Percentiles rank a stretch among this genome's conserved stretches.
Evolutionary conservation across 169 alveolate genomes (phyloP).

Genomic region (Plasmodium billcollinsi): DNA sequence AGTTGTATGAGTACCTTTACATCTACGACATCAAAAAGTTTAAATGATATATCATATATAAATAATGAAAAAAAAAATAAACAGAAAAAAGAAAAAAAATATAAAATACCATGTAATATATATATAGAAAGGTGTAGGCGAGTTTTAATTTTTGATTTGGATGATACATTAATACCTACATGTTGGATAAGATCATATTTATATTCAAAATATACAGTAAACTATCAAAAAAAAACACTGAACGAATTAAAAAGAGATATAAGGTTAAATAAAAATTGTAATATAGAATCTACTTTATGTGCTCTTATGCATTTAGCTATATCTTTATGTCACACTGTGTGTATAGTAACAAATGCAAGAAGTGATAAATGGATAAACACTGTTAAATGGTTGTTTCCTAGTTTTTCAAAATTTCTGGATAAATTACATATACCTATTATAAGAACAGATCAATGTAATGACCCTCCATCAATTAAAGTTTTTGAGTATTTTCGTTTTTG

Average conservation of each 20-base stretch:
- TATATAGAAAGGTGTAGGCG: constrained; percentile 52
- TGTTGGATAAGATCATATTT: constrained; percentile 84
- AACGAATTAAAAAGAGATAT: constrained; percentile 79
- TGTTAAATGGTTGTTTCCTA: constrained; percentile 87
- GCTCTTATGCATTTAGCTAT: constrained; percentile 80
- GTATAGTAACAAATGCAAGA: constrained; percentile 89
- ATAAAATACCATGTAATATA: constrained; percentile 7
- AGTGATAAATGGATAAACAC: constrained; percentile 86
- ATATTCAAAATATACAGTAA: constrained; percentile 38
- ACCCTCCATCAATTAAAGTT: constrained; percentile 82
- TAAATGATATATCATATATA: not conserved
- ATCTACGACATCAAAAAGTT: not conserved
- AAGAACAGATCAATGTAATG: constrained; percentile 82
- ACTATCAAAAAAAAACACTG: constrained; percentile 74
- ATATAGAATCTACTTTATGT: constrained; percentile 80
- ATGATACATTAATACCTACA: constrained; percentile 89
- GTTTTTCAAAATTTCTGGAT: constrained; percentile 78
- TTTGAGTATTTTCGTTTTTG: constrained; percentile 86
- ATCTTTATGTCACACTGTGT: constrained; percentile 81
- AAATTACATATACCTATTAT: constrained; percentile 83
- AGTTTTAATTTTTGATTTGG: constrained; percentile 85
- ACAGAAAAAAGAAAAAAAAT: not conserved
- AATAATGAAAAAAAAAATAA: not conserved
- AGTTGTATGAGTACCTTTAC: not conserved
- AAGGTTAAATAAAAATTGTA: constrained; percentile 79